Conservation (phyloP, 495 filamentous ascomycete species). For the Talaromyces stipitatus region DNA sequence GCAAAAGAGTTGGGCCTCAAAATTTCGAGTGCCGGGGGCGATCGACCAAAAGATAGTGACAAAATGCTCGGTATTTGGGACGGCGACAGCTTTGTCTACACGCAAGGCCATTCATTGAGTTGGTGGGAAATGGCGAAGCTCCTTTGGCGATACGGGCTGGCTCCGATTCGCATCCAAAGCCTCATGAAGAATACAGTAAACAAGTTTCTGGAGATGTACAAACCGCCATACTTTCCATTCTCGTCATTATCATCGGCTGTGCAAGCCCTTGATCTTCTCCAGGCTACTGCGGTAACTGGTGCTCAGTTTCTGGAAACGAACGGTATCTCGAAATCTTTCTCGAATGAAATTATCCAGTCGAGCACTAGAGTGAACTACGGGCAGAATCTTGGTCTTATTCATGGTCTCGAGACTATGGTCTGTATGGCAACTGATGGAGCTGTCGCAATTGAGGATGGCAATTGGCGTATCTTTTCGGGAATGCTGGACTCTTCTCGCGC, state of each 20-base stretch:
- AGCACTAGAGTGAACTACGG: slow-evolving; percentile 94
- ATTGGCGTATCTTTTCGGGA: slow-evolving; percentile 87
- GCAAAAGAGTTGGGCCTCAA: slow-evolving; percentile 63
- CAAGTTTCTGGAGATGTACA: slow-evolving; percentile 76
- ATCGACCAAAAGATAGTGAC: slow-evolving; percentile 27
- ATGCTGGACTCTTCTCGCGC: slow-evolving; percentile 65
- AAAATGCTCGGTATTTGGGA: slow-evolving; percentile 75
- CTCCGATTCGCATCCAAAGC: slow-evolving; percentile 64
- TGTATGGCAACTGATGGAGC: slow-evolving; percentile 87
- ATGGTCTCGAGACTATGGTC: slow-evolving; percentile 89
- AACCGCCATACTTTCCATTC: slow-evolving; percentile 78
- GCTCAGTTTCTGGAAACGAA: slow-evolving; percentile 62
- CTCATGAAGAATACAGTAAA: slow-evolving; percentile 65
- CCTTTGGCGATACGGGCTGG: slow-evolving; percentile 76
- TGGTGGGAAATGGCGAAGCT: slow-evolving; percentile 81
- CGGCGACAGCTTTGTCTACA: slow-evolving; percentile 67
- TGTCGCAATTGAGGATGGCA: slow-evolving; percentile 72
- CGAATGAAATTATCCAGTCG: slow-evolving; percentile 83
- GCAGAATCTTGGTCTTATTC: slow-evolving; percentile 75
- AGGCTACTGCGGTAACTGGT: slow-evolving; percentile 62
- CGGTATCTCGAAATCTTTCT: slow-evolving; percentile 55
- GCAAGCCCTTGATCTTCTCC: slow-evolving; percentile 55
- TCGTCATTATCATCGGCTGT: slow-evolving; percentile 59
- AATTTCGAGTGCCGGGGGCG: slow-evolving; percentile 24
- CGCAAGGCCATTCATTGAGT: slow-evolving; percentile 41